Base-by-base conservation (phyloP, 768 basidiomycete genomes). In the Lentinula boryana region DNA sequence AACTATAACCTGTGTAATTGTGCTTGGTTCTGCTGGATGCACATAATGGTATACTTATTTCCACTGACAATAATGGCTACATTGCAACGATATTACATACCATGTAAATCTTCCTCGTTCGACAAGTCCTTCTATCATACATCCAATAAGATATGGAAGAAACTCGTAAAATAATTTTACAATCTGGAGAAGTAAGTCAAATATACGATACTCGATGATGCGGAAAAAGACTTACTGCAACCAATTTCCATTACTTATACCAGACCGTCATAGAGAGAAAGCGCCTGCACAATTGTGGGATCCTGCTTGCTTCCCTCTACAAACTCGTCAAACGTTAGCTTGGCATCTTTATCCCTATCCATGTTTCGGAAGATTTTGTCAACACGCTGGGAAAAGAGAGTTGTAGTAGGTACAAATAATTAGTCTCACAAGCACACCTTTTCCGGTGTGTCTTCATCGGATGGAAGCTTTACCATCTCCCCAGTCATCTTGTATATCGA, bases 401-500 rank as follows among this genome's bases (percentile, higher is more conserved):
- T 66, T 56, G 68, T 7, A 63, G 38, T 53, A 54, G 40, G 56
- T 54, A 46, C 23, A 49, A 58, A 55, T 36, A 52, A 60, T 60
- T 58, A 31, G 63, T 44, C 38, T 35, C 38, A 27, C 33, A 40
- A 74, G 50, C 50, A 57, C 67, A 86, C 95, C 91, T 98, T 99
- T 75, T 98, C 95, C 1, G 97, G 96, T n/a, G 97, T 99, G 76
- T 98, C 95, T 75, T 99, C 97, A 71, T 98, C 97, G 43, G 88
- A 80, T n/a, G 97, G 95, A 21, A 98, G 84, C 72, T 95, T 95
- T 64, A 98, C 96, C 95, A 98, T 98, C 74, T 95, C 88, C 18
- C 97, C 97, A 4, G 97, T 98, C 97, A 99, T 98, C 84, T 96
- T 98, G 82, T 98, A 99, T 77, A 99, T 99, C 49, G 93, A 89